Evolutionary conservation across 2,329 filamentous ascomycete species (phyloP), one percentile per base, ranked within the genome.

Genomic region (Penicillium sp.): DNA sequence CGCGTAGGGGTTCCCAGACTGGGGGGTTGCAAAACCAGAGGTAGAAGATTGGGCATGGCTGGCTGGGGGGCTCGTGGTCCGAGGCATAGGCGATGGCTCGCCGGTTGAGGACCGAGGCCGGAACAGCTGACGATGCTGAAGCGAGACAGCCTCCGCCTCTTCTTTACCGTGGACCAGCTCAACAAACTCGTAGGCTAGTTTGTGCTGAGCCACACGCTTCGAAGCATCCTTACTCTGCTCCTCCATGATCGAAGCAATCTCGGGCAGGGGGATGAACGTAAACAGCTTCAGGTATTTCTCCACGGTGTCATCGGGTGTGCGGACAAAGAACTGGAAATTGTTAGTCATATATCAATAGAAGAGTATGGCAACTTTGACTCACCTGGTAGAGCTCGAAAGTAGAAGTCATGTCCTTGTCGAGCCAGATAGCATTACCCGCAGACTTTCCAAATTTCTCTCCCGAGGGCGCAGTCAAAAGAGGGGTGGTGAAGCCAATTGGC

Each of bases 401-500:
- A 33, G 85, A 88, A 1, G 94, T 96, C 85, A 92, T 86, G 70
- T 89, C 88, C 57, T 84, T 83, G 75, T 97, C 92, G 3, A 99
- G 85, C 95, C 95, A 99, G 38, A 99, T 80, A 2, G 94, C 93
- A 75, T 98, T 98, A 28, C 93, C 94, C 1, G 92, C 91, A 65
- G 89, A 96, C 81, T 99, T 99, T 56, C 95, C 95, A 70, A 98
- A 93, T 78, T 99, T 99, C 73, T 87, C 88, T 19, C 95, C 95
- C 0, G 91, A 86, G 0, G 91, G 84, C 56, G 94, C 93, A 0
- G 93, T 97, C 40, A 99, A 82, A 1, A 99, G 85, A 0, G 95
- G 95, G 0, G 94, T 92, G 0, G 95, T 98, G 68, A 99, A 90
- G 8, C 95, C 95, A 64, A 94, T 86, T 0, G 93, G 92, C 17